A percentile compares a stretch with the other conserved stretches of the same genome.
phyloP scores from a whole-genome alignment of 129 eudicot species.

The Flaveria bidentis region DNA sequence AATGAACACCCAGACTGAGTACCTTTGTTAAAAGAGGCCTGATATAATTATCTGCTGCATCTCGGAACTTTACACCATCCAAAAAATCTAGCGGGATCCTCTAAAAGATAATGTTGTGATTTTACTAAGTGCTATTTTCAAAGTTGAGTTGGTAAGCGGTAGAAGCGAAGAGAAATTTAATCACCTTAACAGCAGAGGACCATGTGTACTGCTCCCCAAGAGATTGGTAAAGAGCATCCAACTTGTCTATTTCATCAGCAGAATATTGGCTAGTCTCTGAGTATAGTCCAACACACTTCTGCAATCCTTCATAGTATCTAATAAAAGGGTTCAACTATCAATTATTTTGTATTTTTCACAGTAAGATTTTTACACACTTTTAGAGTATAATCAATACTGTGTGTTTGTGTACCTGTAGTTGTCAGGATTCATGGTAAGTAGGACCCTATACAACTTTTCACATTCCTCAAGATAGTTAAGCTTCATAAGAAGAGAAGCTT shows the following conservation, averaged over 20 bases:
- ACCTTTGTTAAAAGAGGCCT: slow-evolving; percentile 88
- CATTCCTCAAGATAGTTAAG: slow-evolving; percentile 61
- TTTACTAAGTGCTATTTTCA: background rate
- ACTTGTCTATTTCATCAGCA: slow-evolving; percentile 61
- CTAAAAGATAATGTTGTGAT: slow-evolving; percentile 40
- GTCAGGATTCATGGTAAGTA: slow-evolving; percentile 86
- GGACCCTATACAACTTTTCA: slow-evolving; percentile 58
- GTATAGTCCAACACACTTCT: slow-evolving; percentile 74
- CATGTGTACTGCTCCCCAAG: slow-evolving; percentile 76
- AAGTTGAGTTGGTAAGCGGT: background rate
- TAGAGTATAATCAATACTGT: background rate
- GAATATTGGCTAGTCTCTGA: slow-evolving; percentile 63
- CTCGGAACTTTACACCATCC: slow-evolving; percentile 63
- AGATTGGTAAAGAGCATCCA: slow-evolving; percentile 78
- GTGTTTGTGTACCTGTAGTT: slow-evolving; percentile 59
- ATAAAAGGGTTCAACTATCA: slow-evolving; percentile 8
- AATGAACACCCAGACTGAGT: background rate
- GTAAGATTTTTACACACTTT: background rate
- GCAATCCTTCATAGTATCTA: slow-evolving; percentile 95
- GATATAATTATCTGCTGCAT: slow-evolving; percentile 78
- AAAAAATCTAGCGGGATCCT: slow-evolving; percentile 96
- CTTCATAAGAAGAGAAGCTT: slow-evolving; percentile 75
- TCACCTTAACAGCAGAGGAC: slow-evolving; percentile 99
- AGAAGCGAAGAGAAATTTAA: slow-evolving; percentile 12
- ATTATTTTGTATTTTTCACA: slow-evolving; percentile 15